These are phyloP conservation scores for Penicillium waksmanii DNA, from an alignment of 495 filamentous ascomycete genomes.

Conservation along the genomic window DNA sequence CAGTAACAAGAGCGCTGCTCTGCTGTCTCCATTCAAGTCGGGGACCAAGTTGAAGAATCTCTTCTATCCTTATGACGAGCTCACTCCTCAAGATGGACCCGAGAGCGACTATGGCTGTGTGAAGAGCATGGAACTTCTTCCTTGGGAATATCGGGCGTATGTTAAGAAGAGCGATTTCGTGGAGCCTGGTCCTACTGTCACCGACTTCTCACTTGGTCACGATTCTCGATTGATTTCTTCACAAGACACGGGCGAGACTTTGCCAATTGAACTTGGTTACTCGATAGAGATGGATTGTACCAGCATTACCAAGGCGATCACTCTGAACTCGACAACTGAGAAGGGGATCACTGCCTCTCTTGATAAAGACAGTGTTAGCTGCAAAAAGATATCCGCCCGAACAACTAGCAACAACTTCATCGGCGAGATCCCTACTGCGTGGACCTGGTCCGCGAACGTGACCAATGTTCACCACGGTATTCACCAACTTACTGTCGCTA, in stretches of 20 bases:
- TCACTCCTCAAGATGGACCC: slow-evolving; percentile 34
- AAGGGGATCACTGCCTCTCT: slow-evolving; percentile 28
- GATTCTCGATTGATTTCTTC: slow-evolving; percentile 55
- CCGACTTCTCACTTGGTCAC: slow-evolving; percentile 61
- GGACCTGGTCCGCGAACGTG: slow-evolving; percentile 44
- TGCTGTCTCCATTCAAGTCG: slow-evolving; percentile 46
- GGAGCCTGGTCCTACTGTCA: slow-evolving; percentile 58
- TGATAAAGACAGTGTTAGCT: slow-evolving; percentile 31
- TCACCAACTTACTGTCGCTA: slow-evolving; percentile 48
- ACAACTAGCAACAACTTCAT: slow-evolving; percentile 19
- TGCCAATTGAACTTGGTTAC: slow-evolving; percentile 24
- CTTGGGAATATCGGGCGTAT: slow-evolving; percentile 63
- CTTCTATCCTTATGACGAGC: slow-evolving; percentile 56
- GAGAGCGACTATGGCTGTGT: slow-evolving; percentile 46
- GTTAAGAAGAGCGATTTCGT: slow-evolving; percentile 50
- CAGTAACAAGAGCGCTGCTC: slow-evolving; percentile 33
- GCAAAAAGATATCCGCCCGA: slow-evolving; percentile 21
- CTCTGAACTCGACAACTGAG: slow-evolving; percentile 48
- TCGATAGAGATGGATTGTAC: slow-evolving; percentile 62
- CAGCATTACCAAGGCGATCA: slow-evolving; percentile 44
- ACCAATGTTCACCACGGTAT: slow-evolving; percentile 52
- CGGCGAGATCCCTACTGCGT: slow-evolving; percentile 38
- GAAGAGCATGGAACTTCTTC: slow-evolving; percentile 46
- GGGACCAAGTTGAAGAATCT: slow-evolving; percentile 52
- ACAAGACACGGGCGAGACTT: slow-evolving; percentile 23